Base-by-base conservation (phyloP, 306 rosid species). In the Ammopiptanthus mongolicus region DNA sequence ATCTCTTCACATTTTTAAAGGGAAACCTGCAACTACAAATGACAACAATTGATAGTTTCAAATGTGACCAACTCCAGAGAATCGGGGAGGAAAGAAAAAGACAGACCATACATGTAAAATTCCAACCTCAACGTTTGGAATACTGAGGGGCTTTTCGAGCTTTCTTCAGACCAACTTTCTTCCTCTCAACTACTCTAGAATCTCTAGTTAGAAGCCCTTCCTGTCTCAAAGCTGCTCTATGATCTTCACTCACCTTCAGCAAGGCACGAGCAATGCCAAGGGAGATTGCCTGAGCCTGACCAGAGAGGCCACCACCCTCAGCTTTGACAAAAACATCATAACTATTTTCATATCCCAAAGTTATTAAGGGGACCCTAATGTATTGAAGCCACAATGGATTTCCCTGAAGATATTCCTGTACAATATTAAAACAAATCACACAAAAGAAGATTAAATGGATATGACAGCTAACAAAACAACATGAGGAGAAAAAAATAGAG, bases 141-240 rank as follows among this genome's bases (percentile, higher is more conserved):
- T 68, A 95, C 73, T 95, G 98, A 22, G 98, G 98, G 18, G 98
- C 97, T 90, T 95, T 92, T 19, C 98, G 98, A 73, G 98, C 98
- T 86, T 95, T 95, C 90, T 92, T 85, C 66, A 95, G 90, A 86
- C 98, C 97, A 36, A 81, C 74, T 80, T 95, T 95, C 96, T 95
- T 95, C 90, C 98, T 90, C 88, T 95, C 98, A 79, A 95, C 98
- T 19, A 89, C 82, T 87, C 98, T 91, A 18, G 98, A 56, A 86
- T 94, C 98, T 77, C 98, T 91, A 33, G 98, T 94, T 78, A 94
- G 87, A 78, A 95, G 98, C 58, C 97, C 97, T 78, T 90, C 93
- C 80, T 81, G 86, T 82, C 84, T 89, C 76, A 92, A 83, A 66
- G 98, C 97, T 19, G 0, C n/a, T 77, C 98, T 86, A 76, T 95